phyloP scores from a whole-genome alignment of 2,329 filamentous ascomycete species.

The Xenoacremonium recifei region DNA sequence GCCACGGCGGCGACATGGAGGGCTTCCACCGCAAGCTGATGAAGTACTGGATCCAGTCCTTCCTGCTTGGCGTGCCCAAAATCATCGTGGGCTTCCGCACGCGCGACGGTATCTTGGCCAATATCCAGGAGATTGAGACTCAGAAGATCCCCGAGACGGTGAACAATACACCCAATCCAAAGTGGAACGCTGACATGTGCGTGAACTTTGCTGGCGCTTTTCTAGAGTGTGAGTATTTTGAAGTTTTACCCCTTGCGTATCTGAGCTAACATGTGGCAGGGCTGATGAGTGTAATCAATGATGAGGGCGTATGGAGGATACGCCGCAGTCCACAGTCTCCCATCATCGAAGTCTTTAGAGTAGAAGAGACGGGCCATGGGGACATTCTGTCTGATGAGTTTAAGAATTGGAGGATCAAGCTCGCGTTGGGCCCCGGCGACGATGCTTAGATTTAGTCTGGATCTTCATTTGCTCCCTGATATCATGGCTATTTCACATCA shows the following conservation, averaged over 20 bases:
- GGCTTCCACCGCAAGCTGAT: conserved; percentile 87
- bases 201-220: conserved; percentile 85
- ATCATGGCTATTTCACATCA: too few species aligned
- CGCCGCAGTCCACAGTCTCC: conserved; percentile 60
- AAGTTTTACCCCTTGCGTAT: neutral
- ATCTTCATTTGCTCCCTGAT: too few species aligned
- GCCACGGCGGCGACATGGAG: conserved; percentile 63
- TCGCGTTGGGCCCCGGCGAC: conserved; percentile 35
- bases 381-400: conserved; percentile 76
- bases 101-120: conserved; percentile 66
- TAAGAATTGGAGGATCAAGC: conserved; percentile 67
- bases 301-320: conserved; percentile 81
- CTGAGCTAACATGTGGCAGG: conserved; percentile 43
- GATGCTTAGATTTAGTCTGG: too few species aligned
- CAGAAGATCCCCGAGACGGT: conserved; percentile 75
- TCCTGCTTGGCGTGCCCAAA: conserved; percentile 86
- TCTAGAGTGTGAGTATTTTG: conserved; percentile 63
- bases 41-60: conserved; percentile 97
- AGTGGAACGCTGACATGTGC: conserved; percentile 91
- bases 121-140: conserved; percentile 78
- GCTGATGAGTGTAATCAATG: conserved; percentile 60
- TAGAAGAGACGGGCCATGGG: conserved; percentile 71
- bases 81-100: conserved; percentile 89
- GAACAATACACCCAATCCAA: conserved; percentile 59
- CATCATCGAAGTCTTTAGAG: conserved; percentile 69